These are phyloP conservation scores for Botryotinia calthae DNA, from an alignment of 2,329 filamentous ascomycete genomes.

Conservation along the genomic window DNA sequence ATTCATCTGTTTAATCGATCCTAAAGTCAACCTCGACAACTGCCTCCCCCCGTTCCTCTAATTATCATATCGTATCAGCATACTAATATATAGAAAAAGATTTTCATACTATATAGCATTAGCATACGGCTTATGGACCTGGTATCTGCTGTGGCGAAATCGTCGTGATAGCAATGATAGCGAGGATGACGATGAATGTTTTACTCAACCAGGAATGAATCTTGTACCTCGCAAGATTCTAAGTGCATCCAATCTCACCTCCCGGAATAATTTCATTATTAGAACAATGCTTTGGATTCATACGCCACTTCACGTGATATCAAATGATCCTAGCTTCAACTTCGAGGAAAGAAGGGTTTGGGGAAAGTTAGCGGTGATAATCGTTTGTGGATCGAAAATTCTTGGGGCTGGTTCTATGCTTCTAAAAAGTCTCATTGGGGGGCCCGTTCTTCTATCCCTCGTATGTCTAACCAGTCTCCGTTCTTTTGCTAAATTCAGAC, in stretches of 20 bases:
- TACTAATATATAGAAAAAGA: neutral
- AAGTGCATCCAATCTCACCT: neutral
- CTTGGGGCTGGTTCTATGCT: neutral
- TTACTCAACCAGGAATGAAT: neutral
- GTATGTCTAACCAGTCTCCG: neutral
- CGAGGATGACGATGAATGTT: neutral
- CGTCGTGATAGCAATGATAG: neutral
- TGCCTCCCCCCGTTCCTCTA: neutral
- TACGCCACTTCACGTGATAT: neutral
- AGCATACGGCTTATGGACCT: neutral
- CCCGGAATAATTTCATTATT: neutral
- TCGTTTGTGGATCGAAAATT: neutral
- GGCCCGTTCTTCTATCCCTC: neutral
- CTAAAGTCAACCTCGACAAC: neutral
- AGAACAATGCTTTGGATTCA: slow-evolving; percentile 1
- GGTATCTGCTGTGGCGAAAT: neutral
- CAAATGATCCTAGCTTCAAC: neutral
- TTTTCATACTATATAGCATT: neutral
- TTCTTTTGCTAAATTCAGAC: neutral
- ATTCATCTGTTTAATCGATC: neutral
- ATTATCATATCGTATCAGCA: neutral
- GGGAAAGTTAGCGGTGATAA: neutral
- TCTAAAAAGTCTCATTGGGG: neutral
- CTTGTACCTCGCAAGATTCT: neutral
- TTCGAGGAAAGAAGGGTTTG: neutral